These are phyloP conservation scores for Colletotrichum destructivum DNA, from an alignment of 2,329 filamentous ascomycete species.

Conservation along the genomic window DNA sequence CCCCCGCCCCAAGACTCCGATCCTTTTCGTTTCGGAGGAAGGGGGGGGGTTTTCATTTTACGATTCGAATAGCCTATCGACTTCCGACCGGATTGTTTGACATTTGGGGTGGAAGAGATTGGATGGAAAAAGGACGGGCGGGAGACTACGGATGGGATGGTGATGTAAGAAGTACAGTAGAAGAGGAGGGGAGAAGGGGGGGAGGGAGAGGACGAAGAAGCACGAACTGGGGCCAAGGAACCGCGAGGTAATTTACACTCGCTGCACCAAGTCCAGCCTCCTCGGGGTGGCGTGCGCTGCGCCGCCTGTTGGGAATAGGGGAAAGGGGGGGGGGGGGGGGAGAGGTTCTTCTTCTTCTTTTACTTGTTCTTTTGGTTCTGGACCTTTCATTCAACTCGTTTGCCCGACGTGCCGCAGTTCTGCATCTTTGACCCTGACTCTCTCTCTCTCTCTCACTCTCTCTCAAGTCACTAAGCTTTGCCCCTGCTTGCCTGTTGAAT, in stretches of 20 bases:
- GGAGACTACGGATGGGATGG: too few relatives aligned
- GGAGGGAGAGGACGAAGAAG: neutral
- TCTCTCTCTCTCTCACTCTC: neutral
- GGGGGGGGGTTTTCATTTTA: too few relatives aligned
- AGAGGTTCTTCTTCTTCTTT: too few relatives aligned
- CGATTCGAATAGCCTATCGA: neutral
- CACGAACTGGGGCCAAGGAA: conserved; percentile 3
- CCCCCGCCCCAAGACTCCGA: neutral
- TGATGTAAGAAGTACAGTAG: too few relatives aligned
- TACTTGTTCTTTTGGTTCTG: conserved; percentile 17
- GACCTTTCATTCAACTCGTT: neutral
- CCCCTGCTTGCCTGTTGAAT: neutral
- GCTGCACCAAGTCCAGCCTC: conserved; percentile 19
- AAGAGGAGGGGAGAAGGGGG: neutral
- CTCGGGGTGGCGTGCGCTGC: conserved; percentile 17
- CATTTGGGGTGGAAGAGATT: conserved; percentile 5
- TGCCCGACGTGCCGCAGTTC: conserved; percentile 14
- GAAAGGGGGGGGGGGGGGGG: neutral
- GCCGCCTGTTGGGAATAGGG: conserved; percentile 29
- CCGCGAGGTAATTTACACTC: conserved; percentile 14
- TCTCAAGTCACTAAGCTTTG: too few relatives aligned
- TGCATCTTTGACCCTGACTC: neutral
- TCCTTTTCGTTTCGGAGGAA: conserved; percentile 14
- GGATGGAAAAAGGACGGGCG: neutral
- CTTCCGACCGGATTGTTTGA: conserved; percentile 27